These are phyloP conservation scores for Chaetomiaceae sp. DNA, from an alignment of 2,329 filamentous ascomycete genomes.

Conservation along the genomic window DNA sequence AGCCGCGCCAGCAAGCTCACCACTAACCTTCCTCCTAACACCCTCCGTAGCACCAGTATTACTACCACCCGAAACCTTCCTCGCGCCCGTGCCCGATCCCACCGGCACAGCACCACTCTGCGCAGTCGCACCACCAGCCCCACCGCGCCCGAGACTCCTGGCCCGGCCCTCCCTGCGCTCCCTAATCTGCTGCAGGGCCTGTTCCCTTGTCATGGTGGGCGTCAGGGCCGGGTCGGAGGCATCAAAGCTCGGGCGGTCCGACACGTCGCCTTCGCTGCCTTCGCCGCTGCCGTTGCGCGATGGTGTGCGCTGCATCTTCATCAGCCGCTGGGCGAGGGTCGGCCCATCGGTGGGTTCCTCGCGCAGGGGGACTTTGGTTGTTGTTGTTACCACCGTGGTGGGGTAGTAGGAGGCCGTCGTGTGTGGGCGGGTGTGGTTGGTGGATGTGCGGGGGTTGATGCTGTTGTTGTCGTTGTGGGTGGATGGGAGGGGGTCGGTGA, in stretches of 20 bases:
- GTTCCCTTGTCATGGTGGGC: conserved; percentile 65
- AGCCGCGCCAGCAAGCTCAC: background rate
- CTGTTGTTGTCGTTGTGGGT: background rate
- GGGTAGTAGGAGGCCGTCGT: conserved; percentile 44
- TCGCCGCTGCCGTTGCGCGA: conserved; percentile 31
- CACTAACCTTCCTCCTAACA: conserved; percentile 6
- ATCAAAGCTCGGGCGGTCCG: conserved; percentile 43
- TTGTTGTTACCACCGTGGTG: conserved; percentile 45
- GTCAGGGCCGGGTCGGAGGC: conserved; percentile 54
- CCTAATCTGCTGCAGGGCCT: conserved; percentile 70
- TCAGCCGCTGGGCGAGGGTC: conserved; percentile 40
- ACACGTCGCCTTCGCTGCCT: conserved; percentile 9
- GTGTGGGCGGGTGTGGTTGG: conserved; percentile 32
- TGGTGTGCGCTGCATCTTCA: conserved; percentile 39
- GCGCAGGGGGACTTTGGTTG: conserved; percentile 47
- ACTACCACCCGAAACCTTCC: background rate
- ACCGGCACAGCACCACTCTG: background rate
- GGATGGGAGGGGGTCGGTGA: conserved; percentile 17
- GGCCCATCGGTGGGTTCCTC: conserved; percentile 39
- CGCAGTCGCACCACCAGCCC: background rate
- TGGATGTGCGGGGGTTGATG: background rate
- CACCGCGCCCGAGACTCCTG: conserved; percentile 47
- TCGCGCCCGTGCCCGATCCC: background rate
- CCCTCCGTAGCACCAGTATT: background rate
- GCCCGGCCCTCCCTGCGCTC: conserved; percentile 65